A percentile compares a stretch with the other conserved stretches of the same genome.
These are phyloP conservation scores for Lycium ferocissimum DNA, from an alignment of 257 asterid species.

Conservation along the genomic window DNA sequence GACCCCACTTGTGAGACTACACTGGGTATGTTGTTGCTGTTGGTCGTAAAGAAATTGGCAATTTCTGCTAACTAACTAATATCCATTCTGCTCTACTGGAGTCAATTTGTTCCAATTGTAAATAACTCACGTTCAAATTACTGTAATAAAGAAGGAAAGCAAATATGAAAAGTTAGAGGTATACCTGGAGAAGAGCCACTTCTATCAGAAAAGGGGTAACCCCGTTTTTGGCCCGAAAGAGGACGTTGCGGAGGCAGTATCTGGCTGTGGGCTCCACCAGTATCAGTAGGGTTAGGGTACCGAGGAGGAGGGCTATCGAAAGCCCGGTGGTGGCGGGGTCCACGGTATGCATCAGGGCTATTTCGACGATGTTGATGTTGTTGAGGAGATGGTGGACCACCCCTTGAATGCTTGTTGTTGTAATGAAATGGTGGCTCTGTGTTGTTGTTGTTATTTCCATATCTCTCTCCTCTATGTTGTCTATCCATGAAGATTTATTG, in stretches of 20 bases:
- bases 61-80: too few relatives aligned
- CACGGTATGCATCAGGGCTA: conserved; percentile 31
- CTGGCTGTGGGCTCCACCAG: conserved; percentile 24
- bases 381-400: conserved; percentile 23
- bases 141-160: not conserved
- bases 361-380: not conserved
- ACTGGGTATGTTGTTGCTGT: too few relatives aligned
- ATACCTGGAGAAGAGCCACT: conserved; percentile 65
- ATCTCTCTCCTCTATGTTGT: conserved; percentile 58
- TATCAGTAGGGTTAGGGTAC: conserved; percentile 47
- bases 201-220: conserved; percentile 29
- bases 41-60: too few relatives aligned
- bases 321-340: conserved; percentile 18
- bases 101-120: not conserved
- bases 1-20: too few relatives aligned
- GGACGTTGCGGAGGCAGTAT: conserved; percentile 41
- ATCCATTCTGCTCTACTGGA: not conserved
- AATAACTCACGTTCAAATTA: not conserved
- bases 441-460: conserved; percentile 39
- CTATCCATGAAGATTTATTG: conserved; percentile 50
- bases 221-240: conserved; percentile 80
- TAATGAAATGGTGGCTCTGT: conserved; percentile 32
- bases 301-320: conserved; percentile 54
- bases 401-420: not conserved
- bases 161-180: not conserved